Evolutionary conservation across 2,329 filamentous ascomycete species (phyloP), one percentile per base, ranked within the genome.

Genomic region (Nemania abortiva): DNA sequence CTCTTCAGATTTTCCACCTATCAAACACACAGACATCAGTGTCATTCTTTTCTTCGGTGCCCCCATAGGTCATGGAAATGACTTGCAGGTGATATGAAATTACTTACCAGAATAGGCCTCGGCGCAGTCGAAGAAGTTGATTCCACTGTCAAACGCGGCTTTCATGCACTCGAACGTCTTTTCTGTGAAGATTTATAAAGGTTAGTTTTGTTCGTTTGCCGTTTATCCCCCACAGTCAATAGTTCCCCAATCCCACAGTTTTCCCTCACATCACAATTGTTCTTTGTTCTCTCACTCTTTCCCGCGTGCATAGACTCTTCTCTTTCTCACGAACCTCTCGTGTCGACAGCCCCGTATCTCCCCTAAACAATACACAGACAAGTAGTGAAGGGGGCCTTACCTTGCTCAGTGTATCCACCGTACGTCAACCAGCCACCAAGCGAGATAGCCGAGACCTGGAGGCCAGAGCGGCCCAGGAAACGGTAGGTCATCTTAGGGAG

Each of bases 401-500:
- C 88, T 77, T 89, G 87, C 64, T 90, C 89, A 34, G 93, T 89
- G 73, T 92, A 90, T 20, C 91, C 91, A 63, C 92, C 92, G 73
- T 92, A 93, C 0, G 92, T 94, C 61, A 94, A 84, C 90, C 90
- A 91, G 73, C 89, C 88, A 67, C 89, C 92, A 2, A 94, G 84
- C 1, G 90, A 90, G 70, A 94, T 91, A 54, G 89, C 86, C 31
- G 91, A 94, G 39, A 94, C 91, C 78, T 93, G 89, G 20, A 94
- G 85, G 63, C 92, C 91, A 18, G 90, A 91, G 47, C 87, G 87
- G 75, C 92, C 91, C 31, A 73, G 72, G 66, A 71, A 72, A 11
- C 72, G 72, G 62, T 73, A 73, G 1, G 66, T 66, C 72, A 73
- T 72, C 31, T 69, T 63, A 11, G 72, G 72, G 27, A 73, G 66